Conservation (phyloP, 1,139 yeast species). For the Tardiomyces blankii region DNA sequence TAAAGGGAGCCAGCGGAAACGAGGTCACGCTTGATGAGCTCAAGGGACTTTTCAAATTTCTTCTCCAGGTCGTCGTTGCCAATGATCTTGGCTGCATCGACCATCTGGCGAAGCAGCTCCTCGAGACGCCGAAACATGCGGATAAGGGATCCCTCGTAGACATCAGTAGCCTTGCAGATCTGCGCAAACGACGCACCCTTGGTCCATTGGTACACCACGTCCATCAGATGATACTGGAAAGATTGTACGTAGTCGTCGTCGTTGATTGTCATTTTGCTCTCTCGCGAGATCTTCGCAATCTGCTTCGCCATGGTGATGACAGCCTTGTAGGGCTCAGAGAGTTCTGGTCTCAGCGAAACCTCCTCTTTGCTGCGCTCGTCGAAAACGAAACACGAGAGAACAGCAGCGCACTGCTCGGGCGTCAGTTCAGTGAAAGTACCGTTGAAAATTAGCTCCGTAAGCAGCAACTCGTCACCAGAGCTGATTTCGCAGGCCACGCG, state of each 20-base stretch:
- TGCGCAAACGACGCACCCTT: slow-evolving; percentile 93
- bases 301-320: slow-evolving; percentile 84
- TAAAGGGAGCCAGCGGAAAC: slow-evolving; percentile 94
- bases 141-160: slow-evolving; percentile 91
- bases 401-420: slow-evolving; percentile 86
- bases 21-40: slow-evolving; percentile 85
- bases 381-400: slow-evolving; percentile 90
- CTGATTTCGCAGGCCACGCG: slow-evolving; percentile 94
- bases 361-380: slow-evolving; percentile 90
- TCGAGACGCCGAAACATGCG: slow-evolving; percentile 90
- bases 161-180: slow-evolving; percentile 97
- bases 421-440: slow-evolving; percentile 85
- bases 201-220: slow-evolving; percentile 94
- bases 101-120: slow-evolving; percentile 84
- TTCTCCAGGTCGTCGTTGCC: slow-evolving; percentile 79
- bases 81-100: slow-evolving; percentile 82
- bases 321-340: slow-evolving; percentile 78
- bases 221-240: slow-evolving; percentile 91
- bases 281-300: slow-evolving; percentile 80
- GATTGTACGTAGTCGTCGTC: slow-evolving; percentile 84
- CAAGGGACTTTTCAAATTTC: slow-evolving; percentile 81
- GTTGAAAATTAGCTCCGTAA: slow-evolving; percentile 86
- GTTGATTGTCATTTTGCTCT: slow-evolving; percentile 76
- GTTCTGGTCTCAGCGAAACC: slow-evolving; percentile 75
- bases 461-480: slow-evolving; percentile 69